Evolutionary conservation across 2,329 filamentous ascomycete species (phyloP), one percentile per base, ranked within the genome.

Genomic region (Sporothrix globosa): DNA sequence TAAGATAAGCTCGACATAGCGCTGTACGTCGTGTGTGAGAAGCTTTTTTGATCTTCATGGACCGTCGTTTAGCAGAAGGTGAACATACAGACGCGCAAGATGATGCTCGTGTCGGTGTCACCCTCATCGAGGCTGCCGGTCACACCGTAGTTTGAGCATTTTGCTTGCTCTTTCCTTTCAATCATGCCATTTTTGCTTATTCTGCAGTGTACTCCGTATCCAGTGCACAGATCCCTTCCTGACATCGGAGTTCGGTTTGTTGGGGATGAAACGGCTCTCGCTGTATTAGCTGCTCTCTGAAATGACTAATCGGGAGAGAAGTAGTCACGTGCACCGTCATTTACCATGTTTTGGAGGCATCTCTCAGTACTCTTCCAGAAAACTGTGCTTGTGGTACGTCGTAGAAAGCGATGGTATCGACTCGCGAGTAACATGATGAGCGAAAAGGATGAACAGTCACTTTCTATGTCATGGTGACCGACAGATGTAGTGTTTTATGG

Each of bases 161-260:
- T 34, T 50, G 24, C 50, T 24, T 5, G 44, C n/a, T 24, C 27
- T 44, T 17, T 61, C 21, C 21, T 17, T 39, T 2, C n/a, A 19
- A 34, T 65, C 61, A 65, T 44, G 44, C 11, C 61, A 50, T 65
- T 9, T 30, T 30, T 21, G 24, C 7, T 30, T 2, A 5, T 34
- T 50, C 24, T 48, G 44, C 24, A 21, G 9, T 17, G 11, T 13
- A 44, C 41, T 44, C 41, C 21, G 14, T 30, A 34, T 65, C 24
- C 11, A 14, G 44, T 65, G 61, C 61, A 65, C 61, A 50, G 61
- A 65, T 65, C 61, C 61, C 61, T 21, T 65, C 61, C 61, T 34
- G 46, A 34, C 44, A 44, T 63, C 58, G n/a, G 39, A 44, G 39
- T 27, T 46, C 39, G 58, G 58, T 63, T 34, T 46, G 58, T 63